Evolutionary conservation across 345 rosid genomes (phyloP), one percentile per base, ranked within the genome.

Genomic region (Boechera stricta): DNA sequence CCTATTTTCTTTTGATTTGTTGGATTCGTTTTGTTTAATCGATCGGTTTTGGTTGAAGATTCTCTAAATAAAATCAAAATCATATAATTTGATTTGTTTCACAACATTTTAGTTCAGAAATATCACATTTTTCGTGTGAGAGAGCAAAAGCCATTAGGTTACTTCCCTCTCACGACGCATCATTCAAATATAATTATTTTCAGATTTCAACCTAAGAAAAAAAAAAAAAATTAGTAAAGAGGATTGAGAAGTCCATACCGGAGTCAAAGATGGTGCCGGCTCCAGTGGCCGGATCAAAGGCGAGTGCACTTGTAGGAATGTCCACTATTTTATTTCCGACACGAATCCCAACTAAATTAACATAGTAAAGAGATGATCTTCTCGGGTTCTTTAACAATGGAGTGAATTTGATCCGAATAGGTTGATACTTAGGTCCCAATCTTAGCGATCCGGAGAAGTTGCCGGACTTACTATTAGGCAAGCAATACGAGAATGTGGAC

Each of bases 231-330:
- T n/a, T 18, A 18, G 10, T 9, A 61, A 38, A 9, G 21, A 26
- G 24, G 53, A 26, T 63, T 11, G 12, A 64, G 26, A 74, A 49
- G 52, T 52, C 28, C 26, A 10, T 83, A 91, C 99, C 99, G 1
- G 99, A 92, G 85, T 95, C 99, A 68, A 95, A 64, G 81, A 92
- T 83, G 77, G 99, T 95, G 15, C 98, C 99, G 0, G 96, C 91
- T 5, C 99, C 98, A 1, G 91, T 86, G 35, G 86, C 44, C 11
- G 93, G 87, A 74, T 92, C 77, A 80, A 92, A 95, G 29, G 89
- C 97, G 11, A 93, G 55, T 52, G 94, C 89, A 71, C 24, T 68
- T 4, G 91, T 61, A 15, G 97, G 97, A 44, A 95, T 88, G 51
- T 86, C 90, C 21, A 95, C 91, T 58, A 86, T 67, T 71, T 52